Evolutionary conservation across 305 asterid genomes (phyloP).

Genomic region (Galium porrigens): DNA sequence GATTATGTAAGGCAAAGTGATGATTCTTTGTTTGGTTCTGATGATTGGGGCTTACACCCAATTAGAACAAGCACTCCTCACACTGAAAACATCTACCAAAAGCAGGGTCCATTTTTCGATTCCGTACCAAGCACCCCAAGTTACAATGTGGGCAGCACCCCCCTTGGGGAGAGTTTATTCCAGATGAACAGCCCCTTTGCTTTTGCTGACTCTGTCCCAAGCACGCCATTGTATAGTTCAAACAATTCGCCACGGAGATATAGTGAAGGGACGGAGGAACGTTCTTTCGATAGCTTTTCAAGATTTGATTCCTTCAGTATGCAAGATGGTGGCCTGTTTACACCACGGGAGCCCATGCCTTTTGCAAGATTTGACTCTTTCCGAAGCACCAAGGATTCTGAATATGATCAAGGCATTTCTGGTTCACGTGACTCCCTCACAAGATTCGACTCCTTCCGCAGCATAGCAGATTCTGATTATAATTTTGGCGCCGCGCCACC

Average conservation of each 20-base stretch:
- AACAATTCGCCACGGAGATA: conserved; percentile 44
- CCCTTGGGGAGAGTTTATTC: conserved; percentile 21
- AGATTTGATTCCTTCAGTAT: conserved; percentile 57
- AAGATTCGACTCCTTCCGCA: conserved; percentile 77
- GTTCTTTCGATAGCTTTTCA: conserved; percentile 59
- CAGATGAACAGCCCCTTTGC: conserved; percentile 23
- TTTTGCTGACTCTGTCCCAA: conserved; percentile 57
- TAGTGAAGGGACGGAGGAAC: conserved; percentile 43
- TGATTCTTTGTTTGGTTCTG: conserved; percentile 38
- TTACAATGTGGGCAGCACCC: conserved; percentile 24
- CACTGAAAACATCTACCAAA: conserved; percentile 34
- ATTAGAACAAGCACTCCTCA: conserved; percentile 31
- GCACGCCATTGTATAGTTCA: conserved; percentile 65
- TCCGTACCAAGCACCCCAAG: conserved; percentile 45
- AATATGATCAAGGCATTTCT: conserved; percentile 48
- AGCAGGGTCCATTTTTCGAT: conserved; percentile 39
- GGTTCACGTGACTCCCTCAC: conserved; percentile 41
- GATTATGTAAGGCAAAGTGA: conserved; percentile 14
- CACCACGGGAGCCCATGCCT: conserved; percentile 38
- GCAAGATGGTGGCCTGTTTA: conserved; percentile 55
- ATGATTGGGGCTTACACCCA: conserved; percentile 59
- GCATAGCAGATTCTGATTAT: conserved; percentile 83
- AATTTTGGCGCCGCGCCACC: conserved; percentile 41
- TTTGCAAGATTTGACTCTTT: conserved; percentile 38
- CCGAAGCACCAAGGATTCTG: conserved; percentile 63